phyloP scores from a whole-genome alignment of 495 filamentous ascomycete species.

The Tuber indicum region DNA sequence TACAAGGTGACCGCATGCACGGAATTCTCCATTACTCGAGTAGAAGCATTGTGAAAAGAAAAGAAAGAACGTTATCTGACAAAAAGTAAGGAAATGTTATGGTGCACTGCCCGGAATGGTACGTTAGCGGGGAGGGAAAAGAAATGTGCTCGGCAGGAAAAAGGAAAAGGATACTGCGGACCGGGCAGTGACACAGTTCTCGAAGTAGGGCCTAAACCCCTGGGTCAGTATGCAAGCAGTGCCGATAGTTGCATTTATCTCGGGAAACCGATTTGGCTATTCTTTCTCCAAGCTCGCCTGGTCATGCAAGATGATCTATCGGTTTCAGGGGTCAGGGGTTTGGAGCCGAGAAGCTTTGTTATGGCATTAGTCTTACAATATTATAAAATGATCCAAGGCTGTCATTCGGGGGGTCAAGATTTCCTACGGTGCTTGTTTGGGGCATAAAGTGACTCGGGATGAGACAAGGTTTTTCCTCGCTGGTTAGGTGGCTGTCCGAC shows the following conservation, averaged over 20 bases:
- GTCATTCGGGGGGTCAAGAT: neutral
- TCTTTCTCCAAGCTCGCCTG: neutral
- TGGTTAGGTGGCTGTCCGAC: too few species aligned
- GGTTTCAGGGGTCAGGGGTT: neutral
- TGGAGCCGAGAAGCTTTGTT: neutral
- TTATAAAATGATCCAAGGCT: neutral
- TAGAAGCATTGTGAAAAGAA: neutral
- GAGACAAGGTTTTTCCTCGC: too few species aligned
- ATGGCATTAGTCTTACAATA: neutral
- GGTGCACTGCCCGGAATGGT: neutral
- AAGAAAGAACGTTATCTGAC: neutral
- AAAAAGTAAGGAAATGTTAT: neutral
- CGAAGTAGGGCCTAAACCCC: neutral
- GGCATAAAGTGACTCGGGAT: too few species aligned
- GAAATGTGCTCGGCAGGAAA: neutral
- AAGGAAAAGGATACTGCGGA: neutral
- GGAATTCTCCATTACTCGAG: neutral
- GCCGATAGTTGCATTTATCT: neutral
- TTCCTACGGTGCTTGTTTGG: neutral
- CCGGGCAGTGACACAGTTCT: neutral
- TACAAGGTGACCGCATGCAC: neutral
- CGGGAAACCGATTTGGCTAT: constrained; percentile 1
- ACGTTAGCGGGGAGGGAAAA: neutral
- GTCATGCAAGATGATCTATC: neutral
- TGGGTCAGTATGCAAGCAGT: neutral